Evolutionary conservation across 441 rosid genomes (phyloP), one percentile per base, ranked within the genome.

Genomic region (Erodium chrysanthum): DNA sequence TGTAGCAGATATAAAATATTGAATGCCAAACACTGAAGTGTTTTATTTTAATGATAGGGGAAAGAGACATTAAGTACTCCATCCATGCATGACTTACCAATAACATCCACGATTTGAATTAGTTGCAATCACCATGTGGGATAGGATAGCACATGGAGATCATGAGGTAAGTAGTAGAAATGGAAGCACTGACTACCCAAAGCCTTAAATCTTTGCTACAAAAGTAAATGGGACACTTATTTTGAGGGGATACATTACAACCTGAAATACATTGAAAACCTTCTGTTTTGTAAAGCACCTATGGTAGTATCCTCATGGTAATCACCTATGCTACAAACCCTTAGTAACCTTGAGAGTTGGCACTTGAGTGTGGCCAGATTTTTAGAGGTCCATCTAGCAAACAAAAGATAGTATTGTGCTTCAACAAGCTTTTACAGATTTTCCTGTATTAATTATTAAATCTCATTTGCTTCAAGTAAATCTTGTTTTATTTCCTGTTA

Each of bases 1-100:
- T 92, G 76, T 29, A 70, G 25, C 68, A 71, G 11, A 58, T 2
- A 20, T 21, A 56, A 56, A 22, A 56, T 10, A 56, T 21, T 21
- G 29, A 58, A 58, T 58, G 2, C 4, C 25, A 58, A 20, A 21
- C 62, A 20, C n/a, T 9, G 5, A 58, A 58, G 29, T 23, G 21
- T 58, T 58, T 8, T 22, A 21, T 58, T 58, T 11, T 33, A 33
- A 21, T 23, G 27, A 58, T 10, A 58, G 22, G 27, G 62, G 7
- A 0, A 15, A 52, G 10, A 46, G 20, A 58, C 22, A 23, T 21
- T 21, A 58, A 58, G 62, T 58, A 20, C 52, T 46, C 52, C 15
- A n/a, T 46, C 17, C 6, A 14, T 12, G 52, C 17, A 46, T 46
- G 52, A 46, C 14, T 14, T 46, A 46, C 52, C 52, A 14, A 46